Evolutionary conservation across 129 eudicot species (phyloP), one percentile per base, ranked within the genome.

Genomic region (Chrysanthemum seticuspe): DNA sequence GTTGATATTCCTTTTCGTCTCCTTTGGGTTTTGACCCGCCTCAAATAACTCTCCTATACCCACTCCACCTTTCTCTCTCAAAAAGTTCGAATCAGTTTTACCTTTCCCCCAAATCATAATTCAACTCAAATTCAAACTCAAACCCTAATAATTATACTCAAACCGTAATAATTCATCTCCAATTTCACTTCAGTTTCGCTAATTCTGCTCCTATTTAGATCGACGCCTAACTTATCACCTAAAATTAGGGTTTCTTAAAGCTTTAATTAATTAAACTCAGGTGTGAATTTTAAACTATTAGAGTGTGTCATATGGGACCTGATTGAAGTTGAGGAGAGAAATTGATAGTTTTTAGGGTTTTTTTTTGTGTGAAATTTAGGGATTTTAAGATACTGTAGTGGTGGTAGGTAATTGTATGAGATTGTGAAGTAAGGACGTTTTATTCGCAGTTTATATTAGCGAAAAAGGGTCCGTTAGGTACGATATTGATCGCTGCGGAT

Each of bases 401-500:
- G 48, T 13, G 55, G 34, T 72, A 23, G 12, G 21, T 21, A 21
- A 16, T 68, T 83, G 78, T 78, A 83, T 74, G 85, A 75, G 63
- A 60, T 47, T 48, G 54, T 72, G 63, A 68, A 40, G 76, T 64
- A 76, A 65, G 66, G 16, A 93, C 90, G 98, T 93, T 93, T 73
- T 93, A 93, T 73, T 93, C 98, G 11, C 97, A 93, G 82, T 89
- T 90, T 69, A 89, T 93, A 78, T 84, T 93, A 80, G 98, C 98
- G 21, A 93, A 90, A 67, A 93, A 93, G 83, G 98, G 98, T 74
- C 97, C 98, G 9, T 63, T 93, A 31, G 98, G 98, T 23, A 90
- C 97, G 13, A 90, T 93, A 75, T 93, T 97, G 98, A 89, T 89
- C 31, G 98, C 98, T 5, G 98, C 98, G 0, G 97, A 93, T 79